Base-by-base conservation (phyloP, 495 filamentous ascomycete genomes). In the Lophiotrema nucula region DNA sequence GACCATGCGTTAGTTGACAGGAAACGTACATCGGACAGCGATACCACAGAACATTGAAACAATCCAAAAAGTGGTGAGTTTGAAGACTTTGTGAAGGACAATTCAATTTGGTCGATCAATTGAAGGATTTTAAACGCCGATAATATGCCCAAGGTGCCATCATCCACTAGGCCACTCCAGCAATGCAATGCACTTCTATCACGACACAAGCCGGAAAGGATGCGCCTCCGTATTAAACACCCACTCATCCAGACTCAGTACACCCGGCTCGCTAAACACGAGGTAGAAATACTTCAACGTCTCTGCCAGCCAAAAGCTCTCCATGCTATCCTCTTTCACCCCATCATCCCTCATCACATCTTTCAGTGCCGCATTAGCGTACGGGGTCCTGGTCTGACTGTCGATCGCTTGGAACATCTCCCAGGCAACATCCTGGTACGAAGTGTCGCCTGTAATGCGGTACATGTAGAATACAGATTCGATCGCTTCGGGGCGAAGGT, bases 361-460 rank as follows among this genome's bases (percentile, higher is more conserved):
- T 10, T 66, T 50, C 13, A 88, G 80, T 13, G 80, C 78, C n/a
- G 85, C 79, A 68, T 83, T 75, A 16, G 74, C 85, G 47, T 74
- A 75, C 13, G 79, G 72, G 0, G 85, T 86, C 49, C 74, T 72
- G 3, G 86, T 87, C 31, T 75, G 73, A 47, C 77, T 79, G 16
- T 80, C 76, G 28, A 91, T 84, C 27, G 77, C 76, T 45, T 76
- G 69, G 66, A 89, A 91, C 86, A 92, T 91, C 16, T 77, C 75
- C 88, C 88, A 92, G 19, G 87, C 88, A 12, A 78, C 70, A 19
- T 90, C 86, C 53, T 82, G 77, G 21, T 86, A 74, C 10, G 77
- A 77, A 19, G 76, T 69, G 44, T 88, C 81, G 15, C 88, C 88
- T 0, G 88, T 90, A 44, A 89, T 82, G 4, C 88, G 81, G 62